Evolutionary conservation across 257 asterid species (phyloP).

Genomic region (Avicennia marina): DNA sequence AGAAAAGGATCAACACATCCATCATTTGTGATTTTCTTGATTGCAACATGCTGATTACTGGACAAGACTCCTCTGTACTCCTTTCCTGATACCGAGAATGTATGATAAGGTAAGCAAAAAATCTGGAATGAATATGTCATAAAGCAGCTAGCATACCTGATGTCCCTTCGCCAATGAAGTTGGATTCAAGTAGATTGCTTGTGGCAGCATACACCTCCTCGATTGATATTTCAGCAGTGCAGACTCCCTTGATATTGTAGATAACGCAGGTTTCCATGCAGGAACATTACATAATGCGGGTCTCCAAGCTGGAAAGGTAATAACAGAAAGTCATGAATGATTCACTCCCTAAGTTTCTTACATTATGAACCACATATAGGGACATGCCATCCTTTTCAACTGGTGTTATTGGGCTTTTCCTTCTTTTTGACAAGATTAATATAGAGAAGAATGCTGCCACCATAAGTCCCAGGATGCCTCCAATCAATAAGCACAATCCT

Average conservation of each 20-base stretch:
- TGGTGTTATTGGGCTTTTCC: slow-evolving; percentile 4
- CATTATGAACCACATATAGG: not conserved
- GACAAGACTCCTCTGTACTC: slow-evolving; percentile 23
- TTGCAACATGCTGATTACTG: slow-evolving; percentile 19
- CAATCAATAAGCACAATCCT: not conserved
- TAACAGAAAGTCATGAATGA: not conserved
- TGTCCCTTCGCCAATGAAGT: slow-evolving; percentile 9
- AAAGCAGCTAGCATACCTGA: not conserved
- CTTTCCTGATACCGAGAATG: slow-evolving; percentile 6
- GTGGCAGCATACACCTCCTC: not conserved
- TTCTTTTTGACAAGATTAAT: not conserved
- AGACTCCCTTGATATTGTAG: not conserved
- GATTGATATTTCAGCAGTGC: not conserved
- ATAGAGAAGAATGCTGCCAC: not conserved
- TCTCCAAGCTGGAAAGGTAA: not conserved
- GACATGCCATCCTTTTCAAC: not conserved
- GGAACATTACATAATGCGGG: not conserved
- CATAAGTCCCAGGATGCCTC: slow-evolving; percentile 1
- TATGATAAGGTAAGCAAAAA: not conserved
- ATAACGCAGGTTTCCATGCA: not conserved
- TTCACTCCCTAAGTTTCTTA: not conserved
- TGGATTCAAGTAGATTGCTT: slow-evolving; percentile 1
- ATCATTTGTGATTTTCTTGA: slow-evolving; percentile 24
- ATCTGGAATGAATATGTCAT: too few species aligned
- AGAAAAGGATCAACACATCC: slow-evolving; percentile 22